These are phyloP conservation scores for Zymoseptoria crescenta DNA, from an alignment of 2,329 filamentous ascomycete genomes.

Conservation along the genomic window DNA sequence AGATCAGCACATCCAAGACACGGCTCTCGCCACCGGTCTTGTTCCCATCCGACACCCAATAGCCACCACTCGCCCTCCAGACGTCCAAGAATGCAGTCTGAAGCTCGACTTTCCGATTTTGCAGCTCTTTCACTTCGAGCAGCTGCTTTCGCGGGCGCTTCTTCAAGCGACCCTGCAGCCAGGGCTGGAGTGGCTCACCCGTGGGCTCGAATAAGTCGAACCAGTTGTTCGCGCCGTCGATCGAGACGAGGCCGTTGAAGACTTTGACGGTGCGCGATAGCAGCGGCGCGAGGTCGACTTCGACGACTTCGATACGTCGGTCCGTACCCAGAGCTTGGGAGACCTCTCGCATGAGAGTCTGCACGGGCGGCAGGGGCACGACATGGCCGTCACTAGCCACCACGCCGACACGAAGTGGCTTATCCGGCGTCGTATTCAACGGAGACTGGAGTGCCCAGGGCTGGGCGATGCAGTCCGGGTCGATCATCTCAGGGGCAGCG, in stretches of 20 bases:
- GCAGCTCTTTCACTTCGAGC: constrained; percentile 44
- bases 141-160: constrained; percentile 43
- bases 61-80: constrained; percentile 43
- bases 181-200: constrained; percentile 52
- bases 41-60: constrained; percentile 21
- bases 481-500: constrained; percentile 44
- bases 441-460: constrained; percentile 30
- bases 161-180: constrained; percentile 47
- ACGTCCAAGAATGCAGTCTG: constrained; percentile 51
- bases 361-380: constrained; percentile 46
- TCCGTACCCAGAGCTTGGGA: constrained; percentile 31
- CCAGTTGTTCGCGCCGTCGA: constrained; percentile 50
- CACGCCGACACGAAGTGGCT: constrained; percentile 39
- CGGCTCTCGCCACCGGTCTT: constrained; percentile 8
- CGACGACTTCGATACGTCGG: constrained; percentile 46
- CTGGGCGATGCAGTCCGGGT: constrained; percentile 37
- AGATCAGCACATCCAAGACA: constrained; percentile 53
- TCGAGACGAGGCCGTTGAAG: constrained; percentile 50
- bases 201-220: constrained; percentile 50
- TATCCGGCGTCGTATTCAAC: constrained; percentile 15
- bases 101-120: constrained; percentile 45
- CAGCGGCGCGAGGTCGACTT: constrained; percentile 46
- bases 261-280: constrained; percentile 50
- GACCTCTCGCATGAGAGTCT: constrained; percentile 40
- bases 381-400: constrained; percentile 44